Conservation (phyloP, 225 moss, liverwort and hornwort genomes). For the Takakia lepidozioides region DNA sequence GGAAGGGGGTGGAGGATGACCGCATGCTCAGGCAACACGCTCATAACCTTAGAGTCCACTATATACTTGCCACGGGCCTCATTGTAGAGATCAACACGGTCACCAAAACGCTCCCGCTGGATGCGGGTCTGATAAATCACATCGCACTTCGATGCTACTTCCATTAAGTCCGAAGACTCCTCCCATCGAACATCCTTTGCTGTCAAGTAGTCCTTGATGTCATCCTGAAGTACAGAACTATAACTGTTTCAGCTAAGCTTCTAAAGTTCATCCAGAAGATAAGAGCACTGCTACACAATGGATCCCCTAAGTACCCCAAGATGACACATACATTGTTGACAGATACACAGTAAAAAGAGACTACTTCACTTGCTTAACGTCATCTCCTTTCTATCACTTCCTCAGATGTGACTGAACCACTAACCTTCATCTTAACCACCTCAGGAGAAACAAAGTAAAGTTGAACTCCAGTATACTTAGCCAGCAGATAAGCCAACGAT, state of each 20-base stretch:
- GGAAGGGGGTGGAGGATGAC: slow-evolving; percentile 93
- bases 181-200: slow-evolving; percentile 70
- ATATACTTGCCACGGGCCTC: slow-evolving; percentile 89
- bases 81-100: slow-evolving; percentile 69
- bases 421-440: slow-evolving; percentile 94
- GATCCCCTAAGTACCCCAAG: no score
- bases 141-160: slow-evolving; percentile 92
- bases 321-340: no score
- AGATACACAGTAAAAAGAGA: no score
- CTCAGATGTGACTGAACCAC: slow-evolving; percentile 1
- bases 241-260: no score
- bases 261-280: no score
- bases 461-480: slow-evolving; percentile 76
- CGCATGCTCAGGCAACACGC: slow-evolving; percentile 77
- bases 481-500: slow-evolving; percentile 81
- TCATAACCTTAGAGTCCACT: slow-evolving; percentile 76
- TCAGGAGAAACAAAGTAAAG: slow-evolving; percentile 90
- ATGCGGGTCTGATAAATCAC: slow-evolving; percentile 98
- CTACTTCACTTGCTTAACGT: background rate
- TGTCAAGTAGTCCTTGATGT: slow-evolving; percentile 91
- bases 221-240: slow-evolving; percentile 56
- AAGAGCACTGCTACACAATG: no score
- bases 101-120: slow-evolving; percentile 91
- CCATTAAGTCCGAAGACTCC: slow-evolving; percentile 87
- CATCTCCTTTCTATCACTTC: background rate